A percentile compares a stretch with the other conserved stretches of the same genome.
These are phyloP conservation scores for Populus hybrid DNA, from an alignment of 441 rosid species.

Conservation along the genomic window DNA sequence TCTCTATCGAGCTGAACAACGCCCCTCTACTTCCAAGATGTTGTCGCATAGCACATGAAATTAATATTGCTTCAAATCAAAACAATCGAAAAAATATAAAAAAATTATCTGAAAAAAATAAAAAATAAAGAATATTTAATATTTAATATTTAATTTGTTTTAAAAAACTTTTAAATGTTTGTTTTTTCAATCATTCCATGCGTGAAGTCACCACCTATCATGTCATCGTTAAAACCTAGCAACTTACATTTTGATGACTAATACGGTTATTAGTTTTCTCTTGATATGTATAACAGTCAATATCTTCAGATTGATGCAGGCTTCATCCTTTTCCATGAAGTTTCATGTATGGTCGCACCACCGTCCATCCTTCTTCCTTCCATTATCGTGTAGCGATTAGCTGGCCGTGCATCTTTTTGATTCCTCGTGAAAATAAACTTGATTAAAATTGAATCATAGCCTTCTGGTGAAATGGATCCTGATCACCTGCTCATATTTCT, in stretches of 20 bases:
- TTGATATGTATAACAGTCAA: not conserved
- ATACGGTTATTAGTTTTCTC: not conserved
- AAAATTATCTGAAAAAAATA: too few species aligned
- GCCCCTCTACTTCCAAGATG: too few species aligned
- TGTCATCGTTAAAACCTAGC: slow-evolving; percentile 7
- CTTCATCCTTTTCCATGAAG: not conserved
- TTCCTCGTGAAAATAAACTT: slow-evolving; percentile 1
- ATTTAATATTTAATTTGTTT: too few species aligned
- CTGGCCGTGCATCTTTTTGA: not conserved
- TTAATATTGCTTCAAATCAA: too few species aligned
- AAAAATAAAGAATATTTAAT: too few species aligned
- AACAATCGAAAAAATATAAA: too few species aligned
- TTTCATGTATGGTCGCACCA: not conserved
- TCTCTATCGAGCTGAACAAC: too few species aligned
- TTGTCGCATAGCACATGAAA: too few species aligned
- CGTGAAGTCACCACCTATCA: too few species aligned
- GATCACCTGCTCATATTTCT: not conserved
- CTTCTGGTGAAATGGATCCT: not conserved
- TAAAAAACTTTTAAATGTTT: too few species aligned
- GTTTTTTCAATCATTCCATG: too few species aligned
- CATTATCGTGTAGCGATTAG: slow-evolving; percentile 26
- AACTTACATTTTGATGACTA: not conserved
- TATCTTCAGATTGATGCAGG: not conserved
- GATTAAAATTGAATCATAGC: slow-evolving; percentile 16
- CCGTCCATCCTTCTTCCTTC: not conserved